Evolutionary conservation across 164 flowering plant species (phyloP).

Genomic region (Cinnamomum micranthum): DNA sequence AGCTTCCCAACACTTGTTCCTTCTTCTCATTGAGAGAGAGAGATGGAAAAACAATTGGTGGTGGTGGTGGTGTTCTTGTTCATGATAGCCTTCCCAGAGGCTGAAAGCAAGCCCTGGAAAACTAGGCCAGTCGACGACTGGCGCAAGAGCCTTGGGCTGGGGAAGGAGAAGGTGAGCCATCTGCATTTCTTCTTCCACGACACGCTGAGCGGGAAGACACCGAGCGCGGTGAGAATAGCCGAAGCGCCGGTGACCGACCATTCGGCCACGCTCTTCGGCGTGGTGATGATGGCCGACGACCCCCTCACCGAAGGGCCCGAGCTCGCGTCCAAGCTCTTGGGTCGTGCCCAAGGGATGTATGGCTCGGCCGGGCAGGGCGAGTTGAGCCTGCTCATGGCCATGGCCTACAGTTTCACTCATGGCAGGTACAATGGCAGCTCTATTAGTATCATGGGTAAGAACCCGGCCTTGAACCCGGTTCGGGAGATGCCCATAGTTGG

Average conservation of each 20-base stretch:
- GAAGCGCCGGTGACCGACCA: not conserved
- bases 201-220: slow-evolving; percentile 6
- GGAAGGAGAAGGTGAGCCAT: slow-evolving; percentile 15
- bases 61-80: not conserved
- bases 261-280: slow-evolving; percentile 6
- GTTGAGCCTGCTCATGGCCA: slow-evolving; percentile 9
- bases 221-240: slow-evolving; percentile 8
- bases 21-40: slow-evolving; percentile 36
- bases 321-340: slow-evolving; percentile 7
- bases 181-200: slow-evolving; percentile 17
- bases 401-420: slow-evolving; percentile 3
- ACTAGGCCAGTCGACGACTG: not conserved
- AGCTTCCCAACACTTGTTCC: not conserved
- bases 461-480: slow-evolving; percentile 25
- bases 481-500: slow-evolving; percentile 49
- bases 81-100: not conserved
- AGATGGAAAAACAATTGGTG: not conserved
- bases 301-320: slow-evolving; percentile 9
- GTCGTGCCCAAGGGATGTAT: slow-evolving; percentile 13
- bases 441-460: slow-evolving; percentile 32
- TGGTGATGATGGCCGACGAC: slow-evolving; percentile 15
- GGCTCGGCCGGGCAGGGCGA: slow-evolving; percentile 5
- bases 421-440: slow-evolving; percentile 37
- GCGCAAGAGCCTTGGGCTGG: slow-evolving; percentile 14
- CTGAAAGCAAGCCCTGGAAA: not conserved